Evolutionary conservation across 768 basidiomycete species (phyloP).

Genomic region (Leccinum sublutescens): DNA sequence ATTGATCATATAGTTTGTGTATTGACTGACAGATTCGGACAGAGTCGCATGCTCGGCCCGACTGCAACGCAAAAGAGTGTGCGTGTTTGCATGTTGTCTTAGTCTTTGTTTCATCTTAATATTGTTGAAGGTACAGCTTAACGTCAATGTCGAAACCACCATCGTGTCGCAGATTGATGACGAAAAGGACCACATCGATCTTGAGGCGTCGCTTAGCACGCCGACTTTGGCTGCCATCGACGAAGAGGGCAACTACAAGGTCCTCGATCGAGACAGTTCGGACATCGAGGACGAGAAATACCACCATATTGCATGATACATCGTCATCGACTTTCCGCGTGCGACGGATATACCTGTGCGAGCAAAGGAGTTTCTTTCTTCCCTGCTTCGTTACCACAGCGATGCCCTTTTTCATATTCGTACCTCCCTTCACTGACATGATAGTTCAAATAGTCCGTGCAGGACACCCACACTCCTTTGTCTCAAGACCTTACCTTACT

Average conservation of each 20-base stretch:
- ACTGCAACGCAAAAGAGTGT: slow-evolving; percentile 22
- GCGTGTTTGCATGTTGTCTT: not conserved
- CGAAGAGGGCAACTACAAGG: slow-evolving; percentile 10
- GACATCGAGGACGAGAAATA: slow-evolving; percentile 22
- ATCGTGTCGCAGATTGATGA: slow-evolving; percentile 33
- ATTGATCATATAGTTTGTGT: not conserved
- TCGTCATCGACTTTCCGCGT: not conserved
- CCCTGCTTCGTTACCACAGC: not conserved
- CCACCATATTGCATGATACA: slow-evolving; percentile 9
- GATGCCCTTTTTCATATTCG: not conserved
- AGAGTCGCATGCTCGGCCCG: slow-evolving; percentile 27
- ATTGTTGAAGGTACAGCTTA: slow-evolving; percentile 15
- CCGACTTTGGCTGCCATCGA: slow-evolving; percentile 12
- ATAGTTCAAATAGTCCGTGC: slow-evolving; percentile 4
- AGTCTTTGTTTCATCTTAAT: not conserved
- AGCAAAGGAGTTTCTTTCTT: not conserved
- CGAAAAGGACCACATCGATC: slow-evolving; percentile 19
- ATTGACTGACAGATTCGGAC: not conserved
- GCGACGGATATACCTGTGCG: slow-evolving; percentile 11
- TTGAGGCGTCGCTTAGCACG: slow-evolving; percentile 16
- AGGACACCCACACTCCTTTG: not conserved
- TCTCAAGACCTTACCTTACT: not conserved
- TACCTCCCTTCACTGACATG: slow-evolving; percentile 7
- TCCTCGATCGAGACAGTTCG: slow-evolving; percentile 16
- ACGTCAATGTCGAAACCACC: slow-evolving; percentile 35